These are phyloP conservation scores for Pyricularia sp. DNA, from an alignment of 2,329 filamentous ascomycete genomes.

Conservation along the genomic window DNA sequence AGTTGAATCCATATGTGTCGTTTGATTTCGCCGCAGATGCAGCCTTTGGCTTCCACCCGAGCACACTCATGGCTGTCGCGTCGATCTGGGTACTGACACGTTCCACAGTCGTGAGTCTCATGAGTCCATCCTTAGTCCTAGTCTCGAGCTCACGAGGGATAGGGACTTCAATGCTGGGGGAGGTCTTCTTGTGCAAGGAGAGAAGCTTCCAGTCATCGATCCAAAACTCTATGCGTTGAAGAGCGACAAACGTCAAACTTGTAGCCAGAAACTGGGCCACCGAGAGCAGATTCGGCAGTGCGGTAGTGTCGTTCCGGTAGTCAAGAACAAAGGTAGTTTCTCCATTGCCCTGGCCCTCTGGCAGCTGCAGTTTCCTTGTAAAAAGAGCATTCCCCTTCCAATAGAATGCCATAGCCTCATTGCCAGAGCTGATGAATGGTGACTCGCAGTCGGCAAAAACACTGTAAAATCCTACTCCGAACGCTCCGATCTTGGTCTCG, in stretches of 20 bases:
- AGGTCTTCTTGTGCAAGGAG: slow-evolving; percentile 69
- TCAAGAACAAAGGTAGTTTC: slow-evolving; percentile 91
- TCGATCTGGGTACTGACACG: slow-evolving; percentile 86
- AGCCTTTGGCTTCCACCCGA: slow-evolving; percentile 64
- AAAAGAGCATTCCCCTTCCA: slow-evolving; percentile 99
- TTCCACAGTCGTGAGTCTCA: slow-evolving; percentile 72
- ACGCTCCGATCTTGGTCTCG: slow-evolving; percentile 97
- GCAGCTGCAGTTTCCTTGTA: slow-evolving; percentile 70
- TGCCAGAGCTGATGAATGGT: slow-evolving; percentile 87
- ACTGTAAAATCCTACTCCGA: slow-evolving; percentile 96
- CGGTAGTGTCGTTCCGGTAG: slow-evolving; percentile 78
- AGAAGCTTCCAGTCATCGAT: slow-evolving; percentile 79
- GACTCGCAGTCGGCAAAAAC: slow-evolving; percentile 98
- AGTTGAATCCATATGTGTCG: slow-evolving; percentile 35
- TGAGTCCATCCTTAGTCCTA: slow-evolving; percentile 72
- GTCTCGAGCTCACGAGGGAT: slow-evolving; percentile 72
- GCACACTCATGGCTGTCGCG: slow-evolving; percentile 73
- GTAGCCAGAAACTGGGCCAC: slow-evolving; percentile 88
- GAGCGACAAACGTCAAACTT: slow-evolving; percentile 86
- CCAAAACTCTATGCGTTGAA: slow-evolving; percentile 79
- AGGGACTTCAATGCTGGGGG: slow-evolving; percentile 57
- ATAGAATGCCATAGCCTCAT: slow-evolving; percentile 94
- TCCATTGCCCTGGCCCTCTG: slow-evolving; percentile 45
- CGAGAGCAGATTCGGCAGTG: slow-evolving; percentile 72
- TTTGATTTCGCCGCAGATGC: slow-evolving; percentile 25